phyloP scores from a whole-genome alignment of 306 rosid genomes.

The Cicer arietinum region DNA sequence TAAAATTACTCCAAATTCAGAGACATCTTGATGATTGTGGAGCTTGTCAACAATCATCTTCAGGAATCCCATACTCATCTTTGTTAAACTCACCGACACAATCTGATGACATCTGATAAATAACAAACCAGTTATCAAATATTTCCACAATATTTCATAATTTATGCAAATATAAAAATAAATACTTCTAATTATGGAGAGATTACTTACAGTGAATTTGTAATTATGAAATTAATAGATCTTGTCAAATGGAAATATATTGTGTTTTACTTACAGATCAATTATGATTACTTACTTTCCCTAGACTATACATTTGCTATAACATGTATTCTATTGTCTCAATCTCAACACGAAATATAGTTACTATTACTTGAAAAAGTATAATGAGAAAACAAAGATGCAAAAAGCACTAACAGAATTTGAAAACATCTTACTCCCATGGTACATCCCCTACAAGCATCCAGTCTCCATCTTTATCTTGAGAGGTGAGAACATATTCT shows the following conservation, averaged over 20 bases:
- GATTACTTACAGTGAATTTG: neutral
- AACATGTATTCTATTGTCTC: neutral
- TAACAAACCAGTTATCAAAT: no score
- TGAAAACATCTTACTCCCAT: constrained; percentile 72
- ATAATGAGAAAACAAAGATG: constrained; percentile 16
- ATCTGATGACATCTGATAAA: no score
- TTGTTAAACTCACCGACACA: no score
- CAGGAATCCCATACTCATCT: no score
- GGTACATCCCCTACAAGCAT: constrained; percentile 99
- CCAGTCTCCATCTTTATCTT: constrained; percentile 94
- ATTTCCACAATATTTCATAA: no score
- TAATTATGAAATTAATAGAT: neutral
- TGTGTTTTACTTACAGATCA: neutral
- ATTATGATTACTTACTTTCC: neutral
- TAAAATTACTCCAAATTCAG: no score
- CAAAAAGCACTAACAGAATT: neutral
- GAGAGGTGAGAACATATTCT: constrained; percentile 83
- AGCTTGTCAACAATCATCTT: no score
- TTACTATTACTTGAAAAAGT: neutral
- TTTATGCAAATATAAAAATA: no score
- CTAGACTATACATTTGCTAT: neutral
- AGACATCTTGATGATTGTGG: no score
- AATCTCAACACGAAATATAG: constrained; percentile 6
- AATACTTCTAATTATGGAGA: no score
- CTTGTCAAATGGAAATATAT: neutral